phyloP scores from a whole-genome alignment of 345 rosid genomes.

The Schrenkiella parvula region DNA sequence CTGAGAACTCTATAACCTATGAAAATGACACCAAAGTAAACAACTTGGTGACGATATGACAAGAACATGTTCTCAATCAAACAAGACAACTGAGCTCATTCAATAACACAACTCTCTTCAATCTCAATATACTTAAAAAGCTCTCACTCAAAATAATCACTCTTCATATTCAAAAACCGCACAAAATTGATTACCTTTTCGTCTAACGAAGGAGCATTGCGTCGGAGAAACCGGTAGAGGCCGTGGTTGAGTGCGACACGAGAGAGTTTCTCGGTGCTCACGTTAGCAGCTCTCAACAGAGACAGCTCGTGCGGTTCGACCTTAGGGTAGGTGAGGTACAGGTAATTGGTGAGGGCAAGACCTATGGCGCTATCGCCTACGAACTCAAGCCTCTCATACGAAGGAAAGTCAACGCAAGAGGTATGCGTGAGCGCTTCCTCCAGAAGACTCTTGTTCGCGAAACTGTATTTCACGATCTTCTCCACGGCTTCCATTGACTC shows the following conservation, averaged over 20 bases:
- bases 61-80: not conserved
- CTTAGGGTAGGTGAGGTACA: conserved; percentile 48
- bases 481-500: conserved; percentile 47
- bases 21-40: not conserved
- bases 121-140: not conserved
- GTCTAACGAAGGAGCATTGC: conserved; percentile 42
- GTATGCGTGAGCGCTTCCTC: conserved; percentile 74
- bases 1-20: conserved; percentile 60
- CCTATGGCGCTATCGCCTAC: conserved; percentile 66
- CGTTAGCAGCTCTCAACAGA: conserved; percentile 54
- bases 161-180: not conserved
- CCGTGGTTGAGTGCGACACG: conserved; percentile 59
- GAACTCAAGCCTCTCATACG: conserved; percentile 80
- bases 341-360: conserved; percentile 44
- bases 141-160: not conserved
- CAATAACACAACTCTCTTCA: not conserved
- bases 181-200: conserved; percentile 39
- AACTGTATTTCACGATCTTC: conserved; percentile 46
- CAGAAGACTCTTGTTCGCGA: conserved; percentile 42
- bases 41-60: not conserved
- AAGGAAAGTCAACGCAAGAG: conserved; percentile 35
- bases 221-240: conserved; percentile 44
- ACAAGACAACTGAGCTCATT: not conserved
- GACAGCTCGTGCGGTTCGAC: conserved; percentile 57
- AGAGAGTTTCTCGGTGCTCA: conserved; percentile 80